Base-by-base conservation (phyloP, 2,329 filamentous ascomycete genomes). In the Colletotrichum sp. region DNA sequence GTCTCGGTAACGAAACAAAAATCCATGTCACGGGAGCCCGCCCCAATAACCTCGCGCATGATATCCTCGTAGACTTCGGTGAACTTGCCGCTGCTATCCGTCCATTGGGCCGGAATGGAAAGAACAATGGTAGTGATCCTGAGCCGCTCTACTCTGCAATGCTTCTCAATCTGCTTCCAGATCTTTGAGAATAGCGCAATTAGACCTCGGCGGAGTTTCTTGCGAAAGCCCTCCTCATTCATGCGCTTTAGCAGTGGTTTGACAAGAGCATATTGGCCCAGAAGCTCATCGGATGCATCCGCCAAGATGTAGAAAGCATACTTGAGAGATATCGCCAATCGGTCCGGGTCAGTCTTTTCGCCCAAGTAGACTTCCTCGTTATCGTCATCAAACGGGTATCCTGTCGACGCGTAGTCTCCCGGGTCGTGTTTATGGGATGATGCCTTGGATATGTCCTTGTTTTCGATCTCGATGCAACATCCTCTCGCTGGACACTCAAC, bases 341-440 rank as follows among this genome's bases (percentile, higher is more conserved):
- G 71, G 8, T 56, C 30, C 2, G 60, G 58, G 58, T 77, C 66
- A 58, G 16, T 18, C 5, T 22, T 16, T 27, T 79, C 75, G 34
- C 66, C 73, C 8, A 76, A 58, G 64, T 78, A 79, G 7, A 78
- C 55, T 1, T 39, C 48, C 22, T 30, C 34, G 16, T 32, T 52
- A 25, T 52, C 30, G 8, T n/a, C 15, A 30, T 79, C 78, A 65
- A 79, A 79, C 25, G 77, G 78, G 48, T 78, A 78, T 28, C 73
- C 71, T 6, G 34, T 48, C 4, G 78, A 78, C 3, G 77, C 75
- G 48, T 77, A 79, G 67, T 79, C 75, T 13, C 77, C 76, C 2
- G 10, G 16, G 39, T 70, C 62, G 39, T 43, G 76, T 18, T 73
- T 73, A 36, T 60, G 28, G 8, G n/a, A 18, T 12, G 28, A 4